Conservation (phyloP, 2,329 filamentous ascomycete genomes). For the Fusarium marasasianum region DNA sequence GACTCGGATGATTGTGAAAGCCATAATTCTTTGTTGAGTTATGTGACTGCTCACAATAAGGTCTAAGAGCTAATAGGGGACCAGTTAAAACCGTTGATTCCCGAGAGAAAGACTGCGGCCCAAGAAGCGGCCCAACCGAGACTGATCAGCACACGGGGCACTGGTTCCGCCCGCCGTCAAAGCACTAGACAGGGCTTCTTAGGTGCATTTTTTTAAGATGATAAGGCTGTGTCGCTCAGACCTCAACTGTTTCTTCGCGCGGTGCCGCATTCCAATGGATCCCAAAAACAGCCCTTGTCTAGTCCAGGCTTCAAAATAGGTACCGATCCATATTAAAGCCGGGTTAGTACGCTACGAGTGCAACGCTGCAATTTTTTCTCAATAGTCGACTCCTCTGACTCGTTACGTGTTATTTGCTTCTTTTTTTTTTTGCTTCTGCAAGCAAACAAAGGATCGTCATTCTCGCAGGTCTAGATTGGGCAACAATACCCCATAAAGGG, state of each 20-base stretch:
- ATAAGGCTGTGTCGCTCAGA: not conserved
- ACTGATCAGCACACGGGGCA: not conserved
- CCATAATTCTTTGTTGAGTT: not conserved
- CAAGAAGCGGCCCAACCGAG: not conserved
- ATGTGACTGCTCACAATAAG: not conserved
- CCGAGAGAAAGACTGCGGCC: not conserved
- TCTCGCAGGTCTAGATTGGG: not conserved
- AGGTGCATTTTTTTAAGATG: not conserved
- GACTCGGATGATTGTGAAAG: not conserved
- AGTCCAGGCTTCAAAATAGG: not conserved
- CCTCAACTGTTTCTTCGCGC: not conserved
- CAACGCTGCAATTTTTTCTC: not conserved
- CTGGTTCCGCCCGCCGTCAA: not conserved
- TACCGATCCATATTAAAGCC: not conserved
- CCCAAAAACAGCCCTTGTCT: not conserved
- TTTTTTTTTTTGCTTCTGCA: not conserved
- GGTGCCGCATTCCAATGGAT: not conserved
- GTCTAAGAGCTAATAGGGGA: not conserved
- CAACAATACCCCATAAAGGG: not conserved
- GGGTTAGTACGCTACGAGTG: not conserved
- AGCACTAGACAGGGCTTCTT: not conserved
- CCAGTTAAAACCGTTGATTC: not conserved
- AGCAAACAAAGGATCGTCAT: not conserved
- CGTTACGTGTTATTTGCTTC: not conserved
- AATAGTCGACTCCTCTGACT: not conserved